Conservation (phyloP, 2,329 filamentous ascomycete genomes). For the Phaeoacremonium minimum region DNA sequence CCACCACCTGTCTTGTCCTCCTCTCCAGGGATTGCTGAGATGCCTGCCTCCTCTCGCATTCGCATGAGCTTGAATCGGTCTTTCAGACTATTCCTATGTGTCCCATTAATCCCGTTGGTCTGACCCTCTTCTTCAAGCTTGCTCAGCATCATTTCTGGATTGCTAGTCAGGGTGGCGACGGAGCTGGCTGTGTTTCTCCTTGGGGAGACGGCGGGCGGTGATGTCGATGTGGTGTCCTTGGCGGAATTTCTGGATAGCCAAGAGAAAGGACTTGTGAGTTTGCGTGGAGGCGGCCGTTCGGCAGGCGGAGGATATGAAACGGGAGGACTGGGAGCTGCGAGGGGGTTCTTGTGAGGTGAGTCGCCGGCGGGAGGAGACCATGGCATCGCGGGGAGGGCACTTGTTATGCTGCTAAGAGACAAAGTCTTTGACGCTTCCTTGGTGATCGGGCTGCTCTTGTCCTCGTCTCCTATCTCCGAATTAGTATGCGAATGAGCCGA, state of each 20-base stretch:
- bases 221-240: conserved; percentile 52
- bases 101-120: conserved; percentile 36
- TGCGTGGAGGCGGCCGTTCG: conserved; percentile 48
- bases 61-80: conserved; percentile 76
- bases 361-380: conserved; percentile 60
- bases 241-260: conserved; percentile 72
- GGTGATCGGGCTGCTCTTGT: conserved; percentile 24
- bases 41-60: conserved; percentile 67
- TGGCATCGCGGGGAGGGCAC: conserved; percentile 66
- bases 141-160: conserved; percentile 74
- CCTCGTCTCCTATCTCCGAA: conserved; percentile 18
- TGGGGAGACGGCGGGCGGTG: conserved; percentile 42
- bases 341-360: conserved; percentile 39
- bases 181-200: conserved; percentile 77
- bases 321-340: conserved; percentile 22
- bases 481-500: too few species aligned
- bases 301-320: conserved; percentile 19
- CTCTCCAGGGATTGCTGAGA: conserved; percentile 46
- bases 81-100: conserved; percentile 60
- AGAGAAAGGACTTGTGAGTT: conserved; percentile 82
- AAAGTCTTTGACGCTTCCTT: conserved; percentile 49
- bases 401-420: conserved; percentile 67
- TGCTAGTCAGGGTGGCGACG: conserved; percentile 72
- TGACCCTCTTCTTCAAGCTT: conserved; percentile 67
- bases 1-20: conserved; percentile 41